Evolutionary conservation across 108 stramenopile genomes (phyloP).

Genomic region (Schizochytrium sp.): DNA sequence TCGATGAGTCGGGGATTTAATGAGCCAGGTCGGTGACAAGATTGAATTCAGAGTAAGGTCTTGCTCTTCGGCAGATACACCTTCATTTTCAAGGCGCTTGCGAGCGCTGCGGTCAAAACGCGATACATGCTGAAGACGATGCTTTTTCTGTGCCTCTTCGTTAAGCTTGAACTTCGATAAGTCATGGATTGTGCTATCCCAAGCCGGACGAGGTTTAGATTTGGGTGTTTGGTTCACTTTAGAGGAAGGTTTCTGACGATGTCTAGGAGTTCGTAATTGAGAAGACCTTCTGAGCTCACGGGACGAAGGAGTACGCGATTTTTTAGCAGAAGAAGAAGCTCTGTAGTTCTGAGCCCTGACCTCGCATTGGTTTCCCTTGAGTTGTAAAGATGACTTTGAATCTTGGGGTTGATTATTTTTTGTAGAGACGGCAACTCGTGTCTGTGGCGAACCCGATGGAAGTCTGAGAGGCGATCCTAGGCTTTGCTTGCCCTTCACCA

Average conservation of each 20-base stretch:
- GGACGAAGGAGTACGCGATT: too few relatives aligned
- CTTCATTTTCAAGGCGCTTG: constrained; percentile 29
- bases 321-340: too few relatives aligned
- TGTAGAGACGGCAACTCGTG: background rate
- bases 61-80: constrained; percentile 30
- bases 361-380: background rate
- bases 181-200: constrained; percentile 42
- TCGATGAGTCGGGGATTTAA: background rate
- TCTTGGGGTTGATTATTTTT: background rate
- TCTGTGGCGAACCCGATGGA: background rate
- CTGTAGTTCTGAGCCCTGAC: too few relatives aligned
- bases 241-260: background rate
- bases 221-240: background rate
- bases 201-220: background rate
- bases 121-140: background rate
- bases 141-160: background rate
- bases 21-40: constrained; percentile 51
- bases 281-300: too few relatives aligned
- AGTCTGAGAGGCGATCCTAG: background rate
- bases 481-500: background rate
- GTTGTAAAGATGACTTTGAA: background rate
- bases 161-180: constrained; percentile 54
- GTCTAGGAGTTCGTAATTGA: background rate
- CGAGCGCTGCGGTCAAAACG: constrained; percentile 5
- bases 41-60: constrained; percentile 8